Base-by-base conservation (phyloP, 2,329 filamentous ascomycete genomes). In the Hypoxylon sp. region DNA sequence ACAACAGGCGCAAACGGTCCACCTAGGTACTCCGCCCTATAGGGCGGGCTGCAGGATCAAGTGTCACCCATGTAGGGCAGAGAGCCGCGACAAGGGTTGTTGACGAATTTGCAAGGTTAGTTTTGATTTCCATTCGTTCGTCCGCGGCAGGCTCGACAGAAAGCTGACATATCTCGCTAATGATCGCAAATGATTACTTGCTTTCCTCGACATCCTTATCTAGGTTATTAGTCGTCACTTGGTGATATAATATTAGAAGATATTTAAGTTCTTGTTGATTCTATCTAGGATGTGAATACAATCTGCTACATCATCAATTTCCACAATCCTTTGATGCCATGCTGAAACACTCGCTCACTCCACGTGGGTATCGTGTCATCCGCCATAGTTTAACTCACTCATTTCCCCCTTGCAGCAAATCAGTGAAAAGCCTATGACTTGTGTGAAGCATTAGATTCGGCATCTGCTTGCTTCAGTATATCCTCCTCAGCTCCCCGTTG, bases 401-500 rank as follows among this genome's bases (percentile, higher is more conserved):
- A 34, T 41, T 5, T n/a, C 10, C 56, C 48, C 38, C 23, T 25
- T 11, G 38, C 4, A 14, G 17, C 21, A 43, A 23, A 28, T 63
- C 28, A 30, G 28, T 50, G 30, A 55, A 49, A 25, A 6, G 36
- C 11, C 32, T 51, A 61, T 46, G 65, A 68, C 50, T 71, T 67
- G 36, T 70, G 63, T 43, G 74, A 62, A 43, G 72, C 72, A 34
- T 70, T 56, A 25, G 70, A 64, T 63, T 77, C 75, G 13, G 84
- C 83, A 70, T 88, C 85, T 0, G 83, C 87, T 84, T 92, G 84
- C 87, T 93, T 94, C 80, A 91, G 82, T 62, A 97, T 85, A 76
- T 97, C 93, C 38, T 86, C 82, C 86, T 97, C 94, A 1, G 91
- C 94, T 53, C 93, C 92, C 19, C 93, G 87, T 86, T 97, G 92